These are phyloP conservation scores for Aspergillus hortae DNA, from an alignment of 2,329 filamentous ascomycete genomes.

Conservation along the genomic window DNA sequence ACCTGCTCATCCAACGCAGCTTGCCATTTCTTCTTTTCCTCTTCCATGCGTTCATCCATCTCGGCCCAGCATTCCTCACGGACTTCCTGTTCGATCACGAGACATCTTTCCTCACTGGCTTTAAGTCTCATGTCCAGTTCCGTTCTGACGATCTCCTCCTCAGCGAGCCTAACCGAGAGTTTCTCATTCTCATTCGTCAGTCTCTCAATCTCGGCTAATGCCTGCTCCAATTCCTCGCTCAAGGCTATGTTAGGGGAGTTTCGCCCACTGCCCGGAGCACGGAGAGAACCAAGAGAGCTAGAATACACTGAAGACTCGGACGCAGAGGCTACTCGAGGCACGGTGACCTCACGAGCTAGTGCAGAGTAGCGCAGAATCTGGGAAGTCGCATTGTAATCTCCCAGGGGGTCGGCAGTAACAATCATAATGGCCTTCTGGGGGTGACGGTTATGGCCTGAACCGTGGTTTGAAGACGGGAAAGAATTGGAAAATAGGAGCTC, in stretches of 20 bases:
- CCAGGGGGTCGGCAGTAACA: conserved; percentile 86
- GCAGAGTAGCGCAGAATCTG: conserved; percentile 95
- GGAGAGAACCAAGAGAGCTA: conserved; percentile 28
- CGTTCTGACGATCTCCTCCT: conserved; percentile 66
- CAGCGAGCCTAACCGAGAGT: conserved; percentile 64
- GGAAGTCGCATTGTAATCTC: conserved; percentile 94
- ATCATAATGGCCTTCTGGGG: conserved; percentile 94
- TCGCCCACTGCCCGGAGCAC: conserved; percentile 35
- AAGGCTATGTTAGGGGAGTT: conserved; percentile 38
- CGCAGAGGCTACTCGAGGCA: conserved; percentile 81
- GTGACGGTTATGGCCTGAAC: conserved; percentile 51
- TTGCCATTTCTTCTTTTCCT: conserved; percentile 80
- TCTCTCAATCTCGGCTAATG: conserved; percentile 75
- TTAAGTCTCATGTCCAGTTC: conserved; percentile 71
- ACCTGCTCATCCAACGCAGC: conserved; percentile 71
- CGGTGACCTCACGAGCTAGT: conserved; percentile 85
- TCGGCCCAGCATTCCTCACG: conserved; percentile 86
- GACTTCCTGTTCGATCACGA: conserved; percentile 76
- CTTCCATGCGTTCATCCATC: conserved; percentile 72
- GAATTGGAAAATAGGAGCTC: conserved; percentile 86
- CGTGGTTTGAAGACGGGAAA: conserved; percentile 61
- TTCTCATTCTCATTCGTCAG: conserved; percentile 74
- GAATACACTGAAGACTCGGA: conserved; percentile 62
- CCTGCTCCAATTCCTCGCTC: conserved; percentile 73
- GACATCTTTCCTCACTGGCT: conserved; percentile 60